A percentile compares a stretch with the other conserved stretches of the same genome.
Conservation (phyloP, 176 grass and related monocot genomes). For the Juncus effusus region DNA sequence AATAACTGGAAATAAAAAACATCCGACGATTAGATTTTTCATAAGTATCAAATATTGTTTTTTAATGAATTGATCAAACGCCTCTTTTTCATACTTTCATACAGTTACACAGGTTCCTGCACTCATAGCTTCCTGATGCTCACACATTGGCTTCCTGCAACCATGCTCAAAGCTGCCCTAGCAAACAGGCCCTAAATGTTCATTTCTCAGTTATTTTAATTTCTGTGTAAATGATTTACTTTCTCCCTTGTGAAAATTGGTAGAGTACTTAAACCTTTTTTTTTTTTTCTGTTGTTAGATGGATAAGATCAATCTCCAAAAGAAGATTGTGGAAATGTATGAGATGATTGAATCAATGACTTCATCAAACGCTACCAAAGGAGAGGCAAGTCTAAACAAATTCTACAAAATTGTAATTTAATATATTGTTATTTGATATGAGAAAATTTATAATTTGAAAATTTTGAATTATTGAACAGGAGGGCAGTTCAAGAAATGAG, state of each 20-base stretch:
- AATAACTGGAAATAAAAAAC: too few relatives aligned
- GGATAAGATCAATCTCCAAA: conserved; percentile 67
- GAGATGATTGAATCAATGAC: conserved; percentile 41
- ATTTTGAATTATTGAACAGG: conserved; percentile 23
- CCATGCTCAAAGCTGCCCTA: conserved; percentile 42
- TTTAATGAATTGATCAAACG: too few relatives aligned
- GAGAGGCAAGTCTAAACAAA: neutral
- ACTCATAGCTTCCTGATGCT: too few relatives aligned
- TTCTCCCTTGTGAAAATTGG: neutral
- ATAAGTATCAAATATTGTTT: too few relatives aligned
- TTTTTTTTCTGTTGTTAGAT: conserved; percentile 35
- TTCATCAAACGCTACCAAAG: conserved; percentile 25
- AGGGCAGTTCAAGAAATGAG: conserved; percentile 20
- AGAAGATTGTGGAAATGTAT: conserved; percentile 55
- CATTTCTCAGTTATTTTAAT: conserved; percentile 13
- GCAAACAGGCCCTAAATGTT: conserved; percentile 68
- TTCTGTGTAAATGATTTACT: conserved; percentile 4
- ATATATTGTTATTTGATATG: neutral
- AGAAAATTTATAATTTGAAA: neutral
- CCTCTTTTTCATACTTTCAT: too few relatives aligned
- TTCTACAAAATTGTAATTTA: neutral
- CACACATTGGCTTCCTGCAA: too few relatives aligned
- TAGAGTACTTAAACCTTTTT: neutral
- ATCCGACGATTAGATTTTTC: too few relatives aligned
- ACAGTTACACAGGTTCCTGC: too few relatives aligned